Base-by-base conservation (phyloP, 495 filamentous ascomycete genomes). In the Neurospora sp. region DNA sequence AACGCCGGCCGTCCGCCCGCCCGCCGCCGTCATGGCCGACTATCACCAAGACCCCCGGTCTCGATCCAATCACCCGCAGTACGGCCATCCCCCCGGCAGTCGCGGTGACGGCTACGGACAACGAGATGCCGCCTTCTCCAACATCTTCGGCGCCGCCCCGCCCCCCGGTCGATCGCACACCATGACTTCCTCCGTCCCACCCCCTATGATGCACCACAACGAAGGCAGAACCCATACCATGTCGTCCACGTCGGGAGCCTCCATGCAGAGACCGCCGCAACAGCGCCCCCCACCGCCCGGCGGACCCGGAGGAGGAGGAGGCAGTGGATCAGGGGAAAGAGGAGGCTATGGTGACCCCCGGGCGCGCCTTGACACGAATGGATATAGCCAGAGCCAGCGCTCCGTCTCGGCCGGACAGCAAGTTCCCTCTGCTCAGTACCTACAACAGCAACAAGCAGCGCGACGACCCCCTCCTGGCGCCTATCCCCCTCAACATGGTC, bases 81-180 rank as follows among this genome's bases (percentile, higher is more conserved):
- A 93, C 81, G 91, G 89, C 74, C 87, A 90, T 79, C 83, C 92
- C 40, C 89, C 91, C 70, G 88, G 54, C 54, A 66, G 54, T 36
- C 24, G 24, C 31, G 28, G 48, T 66, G 54, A 66, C 54, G 28
- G 54, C 54, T 66, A 89, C 79, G 86, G 88, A 77, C 93, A 96
- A 82, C 90, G 96, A 83, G 95, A 99, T 88, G 94, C 93, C 78
- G 96, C 94, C 40, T 99, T 96, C 82, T 93, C 92, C 72, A 93
- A 94, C 83, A 99, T 99, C 77, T 99, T 99, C 78, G 96, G 96
- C 75, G 89, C 90, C 78, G 89, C 92, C 70, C 93, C 92, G 69
- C 93, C 92, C 43, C 92, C 92, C 66, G 95, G 96, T 71, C 90
- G 93, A 75, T 94, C 94, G 66, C 93, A 94, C 73, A 94, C 92